A percentile compares a stretch with the other conserved stretches of the same genome.
These are phyloP conservation scores for Clonostachys chloroleuca DNA, from an alignment of 2,329 filamentous ascomycete genomes.

Conservation along the genomic window DNA sequence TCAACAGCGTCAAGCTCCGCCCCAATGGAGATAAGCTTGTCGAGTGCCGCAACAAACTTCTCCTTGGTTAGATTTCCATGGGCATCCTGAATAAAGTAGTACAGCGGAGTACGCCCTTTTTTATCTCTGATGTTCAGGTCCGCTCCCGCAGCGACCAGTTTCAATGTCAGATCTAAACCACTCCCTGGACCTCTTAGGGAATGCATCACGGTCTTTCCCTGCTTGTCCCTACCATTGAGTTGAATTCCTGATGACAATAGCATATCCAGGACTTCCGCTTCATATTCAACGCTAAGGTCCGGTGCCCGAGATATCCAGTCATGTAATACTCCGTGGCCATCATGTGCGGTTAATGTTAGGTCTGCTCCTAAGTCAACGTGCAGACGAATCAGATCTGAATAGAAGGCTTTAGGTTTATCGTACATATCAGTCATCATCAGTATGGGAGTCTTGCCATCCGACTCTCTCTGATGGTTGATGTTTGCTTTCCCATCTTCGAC, in stretches of 20 bases:
- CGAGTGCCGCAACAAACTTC: background rate
- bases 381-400: background rate
- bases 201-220: background rate
- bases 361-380: background rate
- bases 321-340: background rate
- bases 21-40: background rate
- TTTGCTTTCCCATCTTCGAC: background rate
- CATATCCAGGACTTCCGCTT: background rate
- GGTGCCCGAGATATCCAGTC: no score
- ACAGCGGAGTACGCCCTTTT: background rate
- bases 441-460: background rate
- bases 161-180: background rate
- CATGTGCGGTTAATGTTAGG: background rate
- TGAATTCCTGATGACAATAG: background rate
- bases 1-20: background rate
- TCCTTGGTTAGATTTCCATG: background rate
- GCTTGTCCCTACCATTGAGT: background rate
- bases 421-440: no score
- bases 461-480: background rate
- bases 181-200: background rate
- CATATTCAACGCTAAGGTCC: no score
- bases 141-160: background rate
- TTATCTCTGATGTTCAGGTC: background rate
- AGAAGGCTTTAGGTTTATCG: no score
- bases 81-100: background rate